Conservation (phyloP, 805 yeast genomes). For the Suhomyces emberorum region DNA sequence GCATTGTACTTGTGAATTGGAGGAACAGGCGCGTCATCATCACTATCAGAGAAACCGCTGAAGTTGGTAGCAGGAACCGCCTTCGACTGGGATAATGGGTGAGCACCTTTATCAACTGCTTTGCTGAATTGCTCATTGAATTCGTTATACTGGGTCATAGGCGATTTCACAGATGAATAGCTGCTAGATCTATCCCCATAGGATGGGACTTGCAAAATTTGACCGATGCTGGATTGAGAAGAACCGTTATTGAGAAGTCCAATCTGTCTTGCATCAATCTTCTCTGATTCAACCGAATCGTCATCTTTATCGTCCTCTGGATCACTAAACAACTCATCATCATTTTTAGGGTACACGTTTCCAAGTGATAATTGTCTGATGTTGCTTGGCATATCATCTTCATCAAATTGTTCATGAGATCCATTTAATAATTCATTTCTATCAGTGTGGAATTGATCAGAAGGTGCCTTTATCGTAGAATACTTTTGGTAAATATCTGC, state of each 20-base stretch:
- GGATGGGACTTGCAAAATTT: conserved; percentile 23
- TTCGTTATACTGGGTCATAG: conserved; percentile 42
- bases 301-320: conserved; percentile 22
- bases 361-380: conserved; percentile 27
- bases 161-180: conserved; percentile 39
- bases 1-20: conserved; percentile 9
- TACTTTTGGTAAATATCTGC: conserved; percentile 44
- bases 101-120: conserved; percentile 14
- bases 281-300: conserved; percentile 16
- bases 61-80: conserved; percentile 5
- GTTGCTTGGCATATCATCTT: conserved; percentile 31
- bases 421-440: conserved; percentile 38
- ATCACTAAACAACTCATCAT: conserved; percentile 36
- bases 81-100: background rate
- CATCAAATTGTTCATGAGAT: conserved; percentile 31
- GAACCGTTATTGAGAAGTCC: conserved; percentile 11
- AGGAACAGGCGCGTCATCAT: conserved; percentile 22
- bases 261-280: conserved; percentile 19
- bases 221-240: conserved; percentile 6
- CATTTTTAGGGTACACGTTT: conserved; percentile 35
- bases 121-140: conserved; percentile 38
- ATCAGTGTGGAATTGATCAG: conserved; percentile 35
- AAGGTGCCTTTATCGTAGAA: conserved; percentile 36
- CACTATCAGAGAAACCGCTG: conserved; percentile 15
- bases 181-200: conserved; percentile 27